Evolutionary conservation across 1,139 yeast genomes (phyloP).

Genomic region (Blastobotrys petasosporus): DNA sequence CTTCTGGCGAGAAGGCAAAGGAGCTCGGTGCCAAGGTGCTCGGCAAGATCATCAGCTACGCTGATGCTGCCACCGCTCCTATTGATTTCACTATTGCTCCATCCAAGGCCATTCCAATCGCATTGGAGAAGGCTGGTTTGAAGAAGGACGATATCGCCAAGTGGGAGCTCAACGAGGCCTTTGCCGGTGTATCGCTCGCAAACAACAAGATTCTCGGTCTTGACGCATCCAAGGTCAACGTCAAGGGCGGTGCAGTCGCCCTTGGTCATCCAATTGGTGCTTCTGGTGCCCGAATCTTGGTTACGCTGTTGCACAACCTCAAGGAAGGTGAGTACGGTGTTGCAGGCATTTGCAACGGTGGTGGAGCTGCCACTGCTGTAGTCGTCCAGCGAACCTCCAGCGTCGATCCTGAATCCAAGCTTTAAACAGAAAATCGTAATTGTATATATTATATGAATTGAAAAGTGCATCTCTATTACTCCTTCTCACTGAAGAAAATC

Average conservation of each 20-base stretch:
- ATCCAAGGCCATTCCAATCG: constrained; percentile 82
- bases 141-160: constrained; percentile 46
- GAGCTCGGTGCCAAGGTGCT: constrained; percentile 56
- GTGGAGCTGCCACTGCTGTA: constrained; percentile 89
- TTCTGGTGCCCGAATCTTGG: constrained; percentile 88
- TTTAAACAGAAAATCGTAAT: no score
- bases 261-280: constrained; percentile 94
- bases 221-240: constrained; percentile 68
- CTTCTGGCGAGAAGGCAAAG: constrained; percentile 68
- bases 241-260: constrained; percentile 95
- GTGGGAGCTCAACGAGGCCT: constrained; percentile 90
- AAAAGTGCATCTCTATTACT: no score
- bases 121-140: constrained; percentile 54
- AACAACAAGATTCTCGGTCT: constrained; percentile 64
- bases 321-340: constrained; percentile 83
- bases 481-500: no score
- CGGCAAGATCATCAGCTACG: constrained; percentile 81
- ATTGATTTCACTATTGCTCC: constrained; percentile 93
- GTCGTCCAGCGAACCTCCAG: constrained; percentile 49
- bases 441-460: no score
- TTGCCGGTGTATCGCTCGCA: constrained; percentile 86
- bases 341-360: constrained; percentile 95
- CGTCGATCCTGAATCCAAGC: constrained; percentile 15
- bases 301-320: constrained; percentile 69
- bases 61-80: constrained; percentile 91